Base-by-base conservation (phyloP, 78 protist species). In the Dictyostelium discoideum region DNA sequence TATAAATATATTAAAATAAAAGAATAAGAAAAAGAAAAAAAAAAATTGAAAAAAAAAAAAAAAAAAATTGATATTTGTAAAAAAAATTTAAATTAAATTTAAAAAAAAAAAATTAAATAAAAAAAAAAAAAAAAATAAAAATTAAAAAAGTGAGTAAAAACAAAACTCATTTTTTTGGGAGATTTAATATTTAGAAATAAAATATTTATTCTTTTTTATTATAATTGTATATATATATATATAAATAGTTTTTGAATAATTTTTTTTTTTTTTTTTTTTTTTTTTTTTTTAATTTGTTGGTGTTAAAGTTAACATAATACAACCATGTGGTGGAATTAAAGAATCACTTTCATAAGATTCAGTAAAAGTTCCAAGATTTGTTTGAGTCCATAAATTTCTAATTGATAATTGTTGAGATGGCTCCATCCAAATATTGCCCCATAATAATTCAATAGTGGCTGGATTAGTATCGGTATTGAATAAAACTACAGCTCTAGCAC, bases 311-410 rank as follows among this genome's bases (percentile, higher is more conserved):
- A 79, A 46, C 84, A 79, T 79, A 2, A 79, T 14, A 22, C 37
- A 44, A 46, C 67, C 84, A 60, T 92, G 95, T 60, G 89, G 37
- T 50, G 81, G 76, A 20, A 92, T 50, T 10, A 37, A 42, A 10
- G n/a, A 1, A 24, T 11, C 13, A 39, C 88, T 74, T 5, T 50
- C 24, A 32, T 24, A 92, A 2, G 85, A 48, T 32, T 24, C 29
- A 10, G 82, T 26, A 22, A 54, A 93, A 6, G 2, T 2, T 29
- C 96, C 96, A 73, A 93, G 37, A 37, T 93, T 92, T 2, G 54
- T 20, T 57, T 39, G 86, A 18, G 18, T 14, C 96, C 96, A 93
- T 22, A 93, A 85, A 50, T 93, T 92, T 24, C 96, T 69, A 9
- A 93, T 92, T 1, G 73, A 26, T 16, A 50, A 9, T 11, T 37